A percentile compares a stretch with the other conserved stretches of the same genome.
phyloP scores from a whole-genome alignment of 1,284 basidiomycete species.

The Malassezia brasiliensis region DNA sequence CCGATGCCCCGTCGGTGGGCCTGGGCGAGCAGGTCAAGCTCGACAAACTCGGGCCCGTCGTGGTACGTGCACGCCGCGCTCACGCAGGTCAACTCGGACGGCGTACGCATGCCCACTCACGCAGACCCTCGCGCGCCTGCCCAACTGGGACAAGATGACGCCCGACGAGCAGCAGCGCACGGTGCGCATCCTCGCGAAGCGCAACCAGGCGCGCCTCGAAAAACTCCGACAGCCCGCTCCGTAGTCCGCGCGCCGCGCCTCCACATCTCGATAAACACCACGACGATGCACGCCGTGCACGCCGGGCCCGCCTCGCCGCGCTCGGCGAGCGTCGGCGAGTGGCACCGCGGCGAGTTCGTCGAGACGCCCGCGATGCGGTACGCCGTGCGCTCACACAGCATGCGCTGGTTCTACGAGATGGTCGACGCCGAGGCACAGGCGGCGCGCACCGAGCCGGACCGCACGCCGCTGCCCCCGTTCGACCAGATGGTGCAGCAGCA shows the following conservation, averaged over 20 bases:
- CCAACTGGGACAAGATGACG: conserved; percentile 19
- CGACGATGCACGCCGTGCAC: not conserved
- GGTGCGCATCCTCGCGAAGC: conserved; percentile 15
- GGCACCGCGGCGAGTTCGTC: conserved; percentile 1
- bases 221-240: conserved; percentile 1
- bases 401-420: conserved; percentile 17
- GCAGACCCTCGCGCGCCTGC: conserved; percentile 21
- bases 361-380: conserved; percentile 17
- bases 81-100: conserved; percentile 19
- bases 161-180: conserved; percentile 19
- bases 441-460: not conserved
- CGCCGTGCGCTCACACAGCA: not conserved
- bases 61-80: conserved; percentile 7
- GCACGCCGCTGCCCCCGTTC: not conserved
- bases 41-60: conserved; percentile 19
- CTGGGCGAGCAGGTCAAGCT: conserved; percentile 12
- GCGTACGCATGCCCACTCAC: conserved; percentile 14
- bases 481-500: not conserved
- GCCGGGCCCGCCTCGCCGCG: not conserved
- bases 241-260: not conserved
- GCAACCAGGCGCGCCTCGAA: conserved; percentile 18
- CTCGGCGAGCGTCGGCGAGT: not conserved
- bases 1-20: not conserved
- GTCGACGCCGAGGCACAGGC: not conserved
- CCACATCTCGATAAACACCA: not conserved